phyloP scores from a whole-genome alignment of 208 protist genomes.

The Crithidia brevicula region DNA sequence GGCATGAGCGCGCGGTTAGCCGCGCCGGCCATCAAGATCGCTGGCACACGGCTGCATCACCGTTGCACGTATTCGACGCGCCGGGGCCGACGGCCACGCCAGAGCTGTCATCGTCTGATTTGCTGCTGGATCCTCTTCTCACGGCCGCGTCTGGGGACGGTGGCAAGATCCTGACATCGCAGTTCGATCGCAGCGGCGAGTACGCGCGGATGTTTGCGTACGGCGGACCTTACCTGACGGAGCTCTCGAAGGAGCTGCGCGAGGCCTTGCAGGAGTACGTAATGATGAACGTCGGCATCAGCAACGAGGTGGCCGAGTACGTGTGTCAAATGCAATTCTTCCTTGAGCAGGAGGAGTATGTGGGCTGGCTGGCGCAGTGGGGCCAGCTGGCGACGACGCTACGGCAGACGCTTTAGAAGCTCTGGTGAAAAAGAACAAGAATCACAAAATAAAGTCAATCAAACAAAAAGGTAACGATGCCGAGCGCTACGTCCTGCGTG shows the following conservation, averaged over 20 bases:
- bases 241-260: conserved; percentile 73
- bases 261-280: conserved; percentile 68
- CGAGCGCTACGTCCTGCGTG: too few species aligned
- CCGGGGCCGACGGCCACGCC: neutral
- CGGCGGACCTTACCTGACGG: conserved; percentile 69
- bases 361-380: conserved; percentile 72
- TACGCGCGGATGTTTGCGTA: conserved; percentile 67
- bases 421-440: too few species aligned
- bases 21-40: neutral
- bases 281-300: conserved; percentile 61
- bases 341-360: conserved; percentile 88
- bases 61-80: conserved; percentile 31
- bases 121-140: neutral
- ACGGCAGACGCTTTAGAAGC: conserved; percentile 11
- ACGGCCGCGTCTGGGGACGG: neutral
- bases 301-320: conserved; percentile 70
- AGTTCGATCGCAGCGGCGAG: conserved; percentile 52
- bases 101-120: neutral
- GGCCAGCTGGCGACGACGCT: conserved; percentile 42
- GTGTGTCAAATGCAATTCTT: conserved; percentile 87
- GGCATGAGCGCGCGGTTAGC: neutral
- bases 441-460: too few species aligned
- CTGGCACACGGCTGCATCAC: conserved; percentile 16
- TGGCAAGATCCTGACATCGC: conserved; percentile 38
- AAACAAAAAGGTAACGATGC: too few species aligned